Evolutionary conservation across 768 basidiomycete species (phyloP), one percentile per base, ranked within the genome.

Genomic region (Collybia sp.): DNA sequence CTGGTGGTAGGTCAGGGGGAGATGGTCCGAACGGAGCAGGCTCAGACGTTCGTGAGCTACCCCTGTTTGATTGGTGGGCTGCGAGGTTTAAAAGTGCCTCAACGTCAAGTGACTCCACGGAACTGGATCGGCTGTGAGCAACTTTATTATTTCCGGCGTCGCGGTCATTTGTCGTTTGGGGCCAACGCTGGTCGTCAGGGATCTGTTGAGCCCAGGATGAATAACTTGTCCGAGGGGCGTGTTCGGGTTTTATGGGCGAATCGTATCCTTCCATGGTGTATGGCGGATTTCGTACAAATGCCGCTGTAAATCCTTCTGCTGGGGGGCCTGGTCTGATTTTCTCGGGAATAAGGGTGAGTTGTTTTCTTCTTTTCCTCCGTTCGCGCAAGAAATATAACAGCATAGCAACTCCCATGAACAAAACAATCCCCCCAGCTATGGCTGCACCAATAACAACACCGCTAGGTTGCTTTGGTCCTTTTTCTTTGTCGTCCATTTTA

Each of bases 81-180:
- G 77, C 76, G 64, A 76, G 71, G 53, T 80, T 73, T 31, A 82
- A 64, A 59, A 80, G 78, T 18, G 72, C 66, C 55, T 78, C 75
- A 43, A 80, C 73, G 50, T 80, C 76, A 12, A 72, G 49, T 0
- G 71, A 70, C 36, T 66, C 59, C 15, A 71, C 32, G 3, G 69
- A 70, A 12, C 58, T 35, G 5, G 53, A 53, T 34, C 63, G 61
- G 12, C 41, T 47, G 43, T 25, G 35, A 18, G n/a, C 35, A 37
- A 13, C 35, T 18, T 10, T 18, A n/a, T 18, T 13, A 37, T n/a
- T n/a, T 10, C 6, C 13, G 35, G 17, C 10, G 35, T 3, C 4
- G 17, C 6, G 35, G 3, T 37, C 13, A 3, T 33, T 19, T n/a
- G 13, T 36, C 15, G 30, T 49, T 12, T 37, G 30, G 1, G 53